These are phyloP conservation scores for Lepidopterella palustris DNA, from an alignment of 495 filamentous ascomycete species.

Conservation along the genomic window DNA sequence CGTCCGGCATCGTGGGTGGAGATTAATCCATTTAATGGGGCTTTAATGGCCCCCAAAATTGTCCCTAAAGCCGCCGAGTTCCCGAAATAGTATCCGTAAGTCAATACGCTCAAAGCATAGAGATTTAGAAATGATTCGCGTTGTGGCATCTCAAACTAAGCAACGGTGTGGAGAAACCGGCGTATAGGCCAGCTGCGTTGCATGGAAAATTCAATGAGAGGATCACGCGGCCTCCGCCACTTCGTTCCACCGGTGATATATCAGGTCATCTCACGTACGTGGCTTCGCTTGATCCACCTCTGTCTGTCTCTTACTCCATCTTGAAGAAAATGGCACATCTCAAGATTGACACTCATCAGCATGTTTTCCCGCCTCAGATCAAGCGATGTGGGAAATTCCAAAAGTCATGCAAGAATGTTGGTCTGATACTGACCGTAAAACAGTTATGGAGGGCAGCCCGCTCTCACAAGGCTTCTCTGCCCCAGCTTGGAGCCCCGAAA, in stretches of 20 bases:
- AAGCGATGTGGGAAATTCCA: not conserved
- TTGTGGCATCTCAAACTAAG: no score
- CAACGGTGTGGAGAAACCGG: no score
- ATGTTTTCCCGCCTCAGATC: not conserved
- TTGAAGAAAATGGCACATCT: not conserved
- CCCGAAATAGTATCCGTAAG: no score
- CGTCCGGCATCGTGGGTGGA: not conserved
- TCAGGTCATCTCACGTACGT: not conserved
- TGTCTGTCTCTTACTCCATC: no score
- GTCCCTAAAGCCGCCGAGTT: not conserved
- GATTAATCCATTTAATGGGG: not conserved
- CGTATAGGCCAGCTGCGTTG: not conserved
- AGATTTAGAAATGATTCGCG: not conserved
- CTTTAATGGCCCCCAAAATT: not conserved
- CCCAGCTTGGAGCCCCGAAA: not conserved
- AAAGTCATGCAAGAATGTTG: not conserved
- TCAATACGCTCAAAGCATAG: no score
- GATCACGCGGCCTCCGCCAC: not conserved
- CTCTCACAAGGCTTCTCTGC: not conserved
- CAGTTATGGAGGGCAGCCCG: not conserved
- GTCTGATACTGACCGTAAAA: not conserved
- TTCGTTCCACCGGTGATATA: not conserved
- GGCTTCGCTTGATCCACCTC: not conserved
- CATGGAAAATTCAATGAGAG: not conserved
- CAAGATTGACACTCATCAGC: not conserved